Base-by-base conservation (phyloP, 768 basidiomycete genomes). In the Podaxis sp. region DNA sequence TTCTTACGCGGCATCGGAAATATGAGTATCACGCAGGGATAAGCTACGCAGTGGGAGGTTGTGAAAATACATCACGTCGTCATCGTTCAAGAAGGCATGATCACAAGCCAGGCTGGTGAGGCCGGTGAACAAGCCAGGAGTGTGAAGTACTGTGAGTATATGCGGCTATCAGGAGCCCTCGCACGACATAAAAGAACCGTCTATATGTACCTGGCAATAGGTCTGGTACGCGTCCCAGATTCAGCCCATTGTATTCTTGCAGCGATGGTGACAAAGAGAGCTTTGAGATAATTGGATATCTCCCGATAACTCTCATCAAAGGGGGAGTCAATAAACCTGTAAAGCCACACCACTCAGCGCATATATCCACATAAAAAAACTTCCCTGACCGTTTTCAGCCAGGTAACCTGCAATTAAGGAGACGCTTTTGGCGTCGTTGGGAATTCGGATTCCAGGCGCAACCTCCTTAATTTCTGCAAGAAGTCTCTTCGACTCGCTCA, bases 1-100 rank as follows among this genome's bases (percentile, higher is more conserved):
- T 18, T 66, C 81, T 51, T 61, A 87, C 87, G 79, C 82, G 77
- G 88, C 86, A 64, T 88, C 84, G 40, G 81, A 77, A 36, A 88
- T 81, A 10, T 78, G 77, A 7, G 85, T 85, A 60, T 80, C 76
- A 65, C 16, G 36, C 4, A 61, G 28, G 27, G 32, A 46, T 16
- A 61, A 25, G 38, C 38, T n/a, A 25, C 44, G 53, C 6, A 61
- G 53, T 16, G 52, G 42, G 28, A 61, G 46, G 23, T 27, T 14
- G 32, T 61, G 59, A 25, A 61, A 36, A 48, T 61, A 11, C 23
- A 61, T 14, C 1, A 61, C 47, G 14, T 47, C 36, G 10, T 61
- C 59, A 37, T 61, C 52, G 1, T 14, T n/a, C 44, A 61, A 27
- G 14, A 32, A 21, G 14, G 28, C 42, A 1, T 13, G 16, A 27